Evolutionary conservation across 1,284 basidiomycete genomes (phyloP).

Genomic region (Trametes sp.): DNA sequence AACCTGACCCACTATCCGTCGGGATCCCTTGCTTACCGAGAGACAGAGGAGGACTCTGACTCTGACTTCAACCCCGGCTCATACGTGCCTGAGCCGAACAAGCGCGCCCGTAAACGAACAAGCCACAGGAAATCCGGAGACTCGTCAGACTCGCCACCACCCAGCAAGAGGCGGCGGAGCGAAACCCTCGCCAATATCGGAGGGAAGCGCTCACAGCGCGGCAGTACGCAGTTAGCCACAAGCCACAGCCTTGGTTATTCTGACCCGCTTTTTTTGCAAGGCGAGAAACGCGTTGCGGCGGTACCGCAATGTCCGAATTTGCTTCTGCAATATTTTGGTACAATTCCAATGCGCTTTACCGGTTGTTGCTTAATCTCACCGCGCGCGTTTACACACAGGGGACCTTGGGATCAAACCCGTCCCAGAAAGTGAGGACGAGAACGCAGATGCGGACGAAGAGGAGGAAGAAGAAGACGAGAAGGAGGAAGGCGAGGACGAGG

Average conservation of each 20-base stretch:
- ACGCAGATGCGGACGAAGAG: conserved; percentile 28
- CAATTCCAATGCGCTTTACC: no score
- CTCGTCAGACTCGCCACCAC: conserved; percentile 6
- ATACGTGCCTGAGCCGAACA: conserved; percentile 22
- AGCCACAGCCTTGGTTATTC: no score
- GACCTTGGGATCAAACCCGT: conserved; percentile 29
- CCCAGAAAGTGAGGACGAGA: conserved; percentile 30
- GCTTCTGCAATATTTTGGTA: conserved; percentile 35
- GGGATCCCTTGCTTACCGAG: background rate
- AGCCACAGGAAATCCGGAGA: background rate
- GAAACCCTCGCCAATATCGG: conserved; percentile 10
- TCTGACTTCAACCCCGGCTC: conserved; percentile 36
- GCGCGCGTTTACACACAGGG: conserved; percentile 6
- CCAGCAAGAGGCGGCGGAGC: conserved; percentile 20
- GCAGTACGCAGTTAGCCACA: background rate
- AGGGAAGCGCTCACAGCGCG: background rate
- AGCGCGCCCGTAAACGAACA: conserved; percentile 16
- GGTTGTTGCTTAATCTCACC: background rate
- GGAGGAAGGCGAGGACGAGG: conserved; percentile 24
- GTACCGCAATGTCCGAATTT: conserved; percentile 28
- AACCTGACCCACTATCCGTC: no score
- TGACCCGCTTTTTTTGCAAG: no score
- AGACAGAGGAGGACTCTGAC: conserved; percentile 34
- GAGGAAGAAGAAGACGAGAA: conserved; percentile 25
- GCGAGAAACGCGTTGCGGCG: background rate